A percentile compares a stretch with the other conserved stretches of the same genome.
phyloP scores from a whole-genome alignment of 2,329 filamentous ascomycete species.

The Ophiognomonia clavigignenti-juglandacearum region DNA sequence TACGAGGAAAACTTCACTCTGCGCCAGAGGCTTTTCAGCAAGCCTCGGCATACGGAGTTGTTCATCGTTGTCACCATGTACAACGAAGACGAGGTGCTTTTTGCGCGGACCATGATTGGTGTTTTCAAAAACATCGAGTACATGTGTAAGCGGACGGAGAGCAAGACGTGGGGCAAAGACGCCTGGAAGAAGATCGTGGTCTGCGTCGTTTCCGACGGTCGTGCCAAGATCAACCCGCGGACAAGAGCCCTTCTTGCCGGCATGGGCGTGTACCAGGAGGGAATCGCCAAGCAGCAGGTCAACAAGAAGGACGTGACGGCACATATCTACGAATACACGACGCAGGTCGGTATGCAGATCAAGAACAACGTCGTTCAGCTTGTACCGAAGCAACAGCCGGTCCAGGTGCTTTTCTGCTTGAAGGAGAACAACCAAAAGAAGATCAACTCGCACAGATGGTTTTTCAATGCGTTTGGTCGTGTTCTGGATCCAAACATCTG shows the following conservation, averaged over 20 bases:
- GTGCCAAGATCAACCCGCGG: slow-evolving; percentile 91
- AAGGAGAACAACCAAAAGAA: slow-evolving; percentile 99
- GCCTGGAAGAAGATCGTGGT: slow-evolving; percentile 99
- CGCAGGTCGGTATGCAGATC: slow-evolving; percentile 79
- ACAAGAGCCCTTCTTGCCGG: slow-evolving; percentile 86
- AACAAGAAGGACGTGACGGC: slow-evolving; percentile 95
- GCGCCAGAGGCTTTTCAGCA: slow-evolving; percentile 86
- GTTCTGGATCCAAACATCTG: slow-evolving; percentile 95
- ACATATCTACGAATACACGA: slow-evolving; percentile 95
- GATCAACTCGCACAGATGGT: slow-evolving; percentile 99
- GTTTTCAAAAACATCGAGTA: slow-evolving; percentile 99
- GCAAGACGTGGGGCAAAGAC: slow-evolving; percentile 97
- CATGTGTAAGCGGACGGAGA: slow-evolving; percentile 90
- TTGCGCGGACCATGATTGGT: slow-evolving; percentile 91
- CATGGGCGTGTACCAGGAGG: slow-evolving; percentile 96
- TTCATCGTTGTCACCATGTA: slow-evolving; percentile 99
- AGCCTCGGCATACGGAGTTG: slow-evolving; percentile 85
- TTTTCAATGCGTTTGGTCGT: slow-evolving; percentile 93
- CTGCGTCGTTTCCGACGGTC: slow-evolving; percentile 93
- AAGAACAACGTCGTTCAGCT: slow-evolving; percentile 86
- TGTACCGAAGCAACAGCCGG: slow-evolving; percentile 79
- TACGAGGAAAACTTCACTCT: slow-evolving; percentile 86
- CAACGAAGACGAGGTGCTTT: slow-evolving; percentile 95
- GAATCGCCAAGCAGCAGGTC: slow-evolving; percentile 97
- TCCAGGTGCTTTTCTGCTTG: slow-evolving; percentile 95